These are phyloP conservation scores for Blastobotrys arbuscula DNA, from an alignment of 1,139 yeast species.

Conservation along the genomic window DNA sequence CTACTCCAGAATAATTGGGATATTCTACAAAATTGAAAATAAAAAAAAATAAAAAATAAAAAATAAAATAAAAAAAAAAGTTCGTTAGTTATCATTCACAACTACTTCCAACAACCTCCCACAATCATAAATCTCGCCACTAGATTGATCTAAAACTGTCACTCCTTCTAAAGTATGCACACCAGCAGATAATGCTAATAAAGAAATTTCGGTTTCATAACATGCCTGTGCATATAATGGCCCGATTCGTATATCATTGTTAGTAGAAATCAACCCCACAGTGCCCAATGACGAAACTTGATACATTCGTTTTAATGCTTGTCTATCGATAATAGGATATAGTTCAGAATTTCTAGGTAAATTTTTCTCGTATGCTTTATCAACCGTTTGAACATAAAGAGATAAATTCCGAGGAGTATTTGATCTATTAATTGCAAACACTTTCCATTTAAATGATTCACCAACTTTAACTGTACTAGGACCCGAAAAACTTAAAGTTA, in stretches of 20 bases:
- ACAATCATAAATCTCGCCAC: slow-evolving; percentile 69
- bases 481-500: slow-evolving; percentile 60
- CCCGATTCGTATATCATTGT: slow-evolving; percentile 61
- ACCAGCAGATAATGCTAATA: slow-evolving; percentile 63
- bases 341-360: slow-evolving; percentile 12
- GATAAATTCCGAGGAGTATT: slow-evolving; percentile 36
- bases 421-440: slow-evolving; percentile 62
- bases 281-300: slow-evolving; percentile 34
- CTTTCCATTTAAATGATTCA: slow-evolving; percentile 54
- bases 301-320: slow-evolving; percentile 33
- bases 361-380: slow-evolving; percentile 13
- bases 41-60: background rate
- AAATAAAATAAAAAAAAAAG: background rate
- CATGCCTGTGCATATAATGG: slow-evolving; percentile 58
- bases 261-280: slow-evolving; percentile 47
- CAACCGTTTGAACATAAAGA: slow-evolving; percentile 36
- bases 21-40: background rate
- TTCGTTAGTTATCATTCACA: slow-evolving; percentile 36
- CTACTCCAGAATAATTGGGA: no score
- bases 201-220: slow-evolving; percentile 55
- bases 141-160: slow-evolving; percentile 53
- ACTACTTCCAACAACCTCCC: slow-evolving; percentile 67
- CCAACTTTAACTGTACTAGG: slow-evolving; percentile 58
- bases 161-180: slow-evolving; percentile 61
- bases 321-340: slow-evolving; percentile 19